Base-by-base conservation (phyloP, 2,329 filamentous ascomycete species). In the Epichloe sylvatica region DNA sequence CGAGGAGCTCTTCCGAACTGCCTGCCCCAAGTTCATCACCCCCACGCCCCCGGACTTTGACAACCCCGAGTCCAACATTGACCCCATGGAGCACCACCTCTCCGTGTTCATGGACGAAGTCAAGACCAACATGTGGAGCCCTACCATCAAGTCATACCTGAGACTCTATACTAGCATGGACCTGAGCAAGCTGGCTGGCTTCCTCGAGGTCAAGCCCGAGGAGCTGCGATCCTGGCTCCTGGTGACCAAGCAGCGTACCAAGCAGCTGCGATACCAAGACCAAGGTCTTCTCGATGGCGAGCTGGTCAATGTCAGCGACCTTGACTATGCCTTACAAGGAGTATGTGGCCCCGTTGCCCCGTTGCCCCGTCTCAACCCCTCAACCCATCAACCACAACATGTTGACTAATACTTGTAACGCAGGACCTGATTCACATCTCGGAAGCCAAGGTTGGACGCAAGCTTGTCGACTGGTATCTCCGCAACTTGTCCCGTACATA, bases 81-180 rank as follows among this genome's bases (percentile, higher is more conserved):
- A 98, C 73, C 92, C 92, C 41, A 81, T 96, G 57, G 91, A 98
- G 74, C 92, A 98, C 76, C 91, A 98, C 72, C 81, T 95, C 56
- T 77, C 86, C 62, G 85, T 98, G 72, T 98, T 98, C 77, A 97
- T 98, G 91, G 90, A 96, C 60, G 92, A 98, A 75, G 91, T 98
- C 69, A 95, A 94, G 81, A 96, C 88, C 72, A 97, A 94, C 72
- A 92, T 98, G 80, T 94, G 82, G 82, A 91, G 87, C 67, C 92
- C 92, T 42, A 96, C 90, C 43, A 86, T 98, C 67, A 95, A 94
- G 77, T 96, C 90, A 54, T 98, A 98, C 76, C 81, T 98, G 59
- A 92, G 94, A 67, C 84, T 98, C 50, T 98, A 98, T 81, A 97
- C 92, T 43, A 98, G 92, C 59, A 97, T 98, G 91, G 92, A 98